Evolutionary conservation across 129 eudicot species (phyloP).

Genomic region (Solidago caesia): DNA sequence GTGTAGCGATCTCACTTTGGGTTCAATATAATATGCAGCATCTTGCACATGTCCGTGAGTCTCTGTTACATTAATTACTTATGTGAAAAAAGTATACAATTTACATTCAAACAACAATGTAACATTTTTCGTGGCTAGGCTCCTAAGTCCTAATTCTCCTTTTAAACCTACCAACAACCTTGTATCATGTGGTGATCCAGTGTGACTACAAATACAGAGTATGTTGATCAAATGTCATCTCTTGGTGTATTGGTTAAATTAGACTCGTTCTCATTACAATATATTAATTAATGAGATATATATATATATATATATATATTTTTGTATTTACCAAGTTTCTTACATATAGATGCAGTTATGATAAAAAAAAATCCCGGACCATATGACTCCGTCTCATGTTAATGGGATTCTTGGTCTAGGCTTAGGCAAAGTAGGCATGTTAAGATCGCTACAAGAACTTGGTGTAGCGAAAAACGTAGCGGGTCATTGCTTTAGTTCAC

Average conservation of each 20-base stretch:
- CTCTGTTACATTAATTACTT: no score
- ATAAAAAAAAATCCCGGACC: constrained; percentile 60
- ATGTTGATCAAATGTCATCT: constrained; percentile 69
- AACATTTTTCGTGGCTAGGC: no score
- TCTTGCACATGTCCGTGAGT: constrained; percentile 33
- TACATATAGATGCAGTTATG: constrained; percentile 69
- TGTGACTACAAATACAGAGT: constrained; percentile 70
- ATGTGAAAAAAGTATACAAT: no score
- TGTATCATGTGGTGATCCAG: constrained; percentile 54
- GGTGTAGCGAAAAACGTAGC: constrained; percentile 64
- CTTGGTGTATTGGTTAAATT: constrained; percentile 60
- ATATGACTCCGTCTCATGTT: constrained; percentile 46
- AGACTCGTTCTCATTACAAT: constrained; percentile 52
- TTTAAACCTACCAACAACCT: constrained; percentile 55
- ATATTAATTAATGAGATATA: constrained; percentile 30
- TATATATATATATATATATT: not conserved
- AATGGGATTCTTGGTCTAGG: constrained; percentile 96
- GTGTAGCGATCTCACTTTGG: constrained; percentile 83
- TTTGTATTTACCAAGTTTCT: not conserved
- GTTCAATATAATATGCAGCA: constrained; percentile 81
- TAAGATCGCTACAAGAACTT: constrained; percentile 46
- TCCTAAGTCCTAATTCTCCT: constrained; percentile 51
- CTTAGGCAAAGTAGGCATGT: constrained; percentile 63
- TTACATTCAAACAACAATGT: no score
- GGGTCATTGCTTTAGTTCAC: constrained; percentile 73